phyloP scores from a whole-genome alignment of 1,139 yeast genomes.

The Ogataea hybrid region DNA sequence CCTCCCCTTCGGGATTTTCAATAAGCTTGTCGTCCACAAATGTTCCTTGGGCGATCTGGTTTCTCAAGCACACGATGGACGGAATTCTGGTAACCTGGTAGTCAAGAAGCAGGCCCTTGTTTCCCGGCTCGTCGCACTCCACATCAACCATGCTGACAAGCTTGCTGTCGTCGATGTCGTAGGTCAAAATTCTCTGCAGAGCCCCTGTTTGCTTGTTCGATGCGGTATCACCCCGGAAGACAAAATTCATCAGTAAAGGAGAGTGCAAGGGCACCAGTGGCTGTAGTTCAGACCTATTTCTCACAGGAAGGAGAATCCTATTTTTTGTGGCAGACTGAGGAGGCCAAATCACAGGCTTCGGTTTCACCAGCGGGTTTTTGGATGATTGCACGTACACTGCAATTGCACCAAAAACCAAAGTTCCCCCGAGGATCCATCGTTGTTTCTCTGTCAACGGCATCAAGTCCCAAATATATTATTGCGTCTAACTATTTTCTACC shows the following conservation, averaged over 20 bases:
- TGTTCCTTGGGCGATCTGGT: constrained; percentile 59
- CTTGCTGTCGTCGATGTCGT: constrained; percentile 42
- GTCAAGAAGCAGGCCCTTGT: constrained; percentile 54
- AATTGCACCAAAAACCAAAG: constrained; percentile 22
- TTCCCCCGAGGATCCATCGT: constrained; percentile 28
- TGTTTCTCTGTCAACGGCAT: constrained; percentile 27
- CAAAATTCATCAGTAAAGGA: constrained; percentile 72
- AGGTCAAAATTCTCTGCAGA: constrained; percentile 52
- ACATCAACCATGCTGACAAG: constrained; percentile 65
- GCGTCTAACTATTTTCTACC: neutral
- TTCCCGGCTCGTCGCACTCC: constrained; percentile 64
- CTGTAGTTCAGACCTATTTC: constrained; percentile 49
- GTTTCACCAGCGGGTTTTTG: constrained; percentile 21
- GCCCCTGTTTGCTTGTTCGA: constrained; percentile 65
- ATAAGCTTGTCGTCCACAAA: constrained; percentile 41
- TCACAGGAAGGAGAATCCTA: constrained; percentile 43
- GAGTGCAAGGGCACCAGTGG: constrained; percentile 50
- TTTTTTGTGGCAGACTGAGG: constrained; percentile 29
- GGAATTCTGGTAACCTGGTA: constrained; percentile 65
- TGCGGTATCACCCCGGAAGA: constrained; percentile 60
- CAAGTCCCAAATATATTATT: neutral
- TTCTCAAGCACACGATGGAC: constrained; percentile 61
- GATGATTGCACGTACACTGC: constrained; percentile 26
- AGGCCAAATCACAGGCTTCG: constrained; percentile 31
- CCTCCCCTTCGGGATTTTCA: constrained; percentile 35